Base-by-base conservation (phyloP, 192 early-diverging fungal species). In the Chytriomyces confervae region DNA sequence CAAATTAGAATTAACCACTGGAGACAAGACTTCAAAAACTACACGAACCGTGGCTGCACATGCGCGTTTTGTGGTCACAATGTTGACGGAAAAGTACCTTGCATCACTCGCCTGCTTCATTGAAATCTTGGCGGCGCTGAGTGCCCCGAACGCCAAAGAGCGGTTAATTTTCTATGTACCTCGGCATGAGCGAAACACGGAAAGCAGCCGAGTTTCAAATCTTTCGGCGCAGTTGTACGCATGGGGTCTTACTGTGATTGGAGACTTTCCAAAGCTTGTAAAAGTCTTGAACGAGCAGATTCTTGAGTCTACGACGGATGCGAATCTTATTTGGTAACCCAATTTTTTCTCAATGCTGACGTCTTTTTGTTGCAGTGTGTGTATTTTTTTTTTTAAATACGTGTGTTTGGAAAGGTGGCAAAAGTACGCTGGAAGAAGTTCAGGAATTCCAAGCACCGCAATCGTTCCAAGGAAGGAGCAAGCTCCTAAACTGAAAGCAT, bases 141-240 rank as follows among this genome's bases (percentile, higher is more conserved):
- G n/a, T 36, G 29, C 61, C 7, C 72, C 57, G 7, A 74, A 74
- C n/a, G 29, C 61, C 11, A 61, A 61, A 23, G 43, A 74, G 9
- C 72, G 72, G 9, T 10, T 74, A 29, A 74, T 74, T 63, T 57
- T 74, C 9, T 74, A 18, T 62, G 72, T 60, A n/a, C 72, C 72
- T 0, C 18, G 13, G 16, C 29, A 36, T 36, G 72, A 74, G 53
- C n/a, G 53, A 20, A 71, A 60, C 16, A 23, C 16, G 9, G 48
- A 23, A 7, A 57, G 2, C 27, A 23, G 57, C 1, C 53, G 72
- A 13, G 72, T 74, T 7, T 9, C 9, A 11, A 74, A 74, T 23
- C 46, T 74, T 20, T 50, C 11, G 7, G n/a, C 8, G 44, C 53
- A 60, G 20, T 29, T 74, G 10, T 7, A 48, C 16, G 2, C 10